Conservation (phyloP, 2,329 filamentous ascomycete genomes). For the Cladosporium austrohemisphaericum region DNA sequence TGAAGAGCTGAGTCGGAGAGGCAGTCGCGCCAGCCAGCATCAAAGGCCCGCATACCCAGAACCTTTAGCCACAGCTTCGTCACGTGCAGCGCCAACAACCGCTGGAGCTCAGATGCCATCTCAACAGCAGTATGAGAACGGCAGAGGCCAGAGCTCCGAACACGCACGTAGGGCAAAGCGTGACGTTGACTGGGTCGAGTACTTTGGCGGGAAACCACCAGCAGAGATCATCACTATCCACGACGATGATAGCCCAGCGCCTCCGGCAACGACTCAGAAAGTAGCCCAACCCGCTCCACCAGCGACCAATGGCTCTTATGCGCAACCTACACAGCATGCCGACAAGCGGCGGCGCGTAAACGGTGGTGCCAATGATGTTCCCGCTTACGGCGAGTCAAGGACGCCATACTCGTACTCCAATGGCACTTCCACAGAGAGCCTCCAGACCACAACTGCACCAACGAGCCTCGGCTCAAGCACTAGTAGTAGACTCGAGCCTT, state of each 20-base stretch:
- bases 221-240: conserved; percentile 53
- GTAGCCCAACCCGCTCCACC: conserved; percentile 3
- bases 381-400: conserved; percentile 45
- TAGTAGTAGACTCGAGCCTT: conserved; percentile 61
- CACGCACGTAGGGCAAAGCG: conserved; percentile 22
- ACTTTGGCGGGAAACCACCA: conserved; percentile 38
- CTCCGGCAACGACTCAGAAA: conserved; percentile 20
- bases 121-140: conserved; percentile 1
- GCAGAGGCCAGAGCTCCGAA: conserved; percentile 15
- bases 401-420: conserved; percentile 68
- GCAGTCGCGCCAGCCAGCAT: conserved; percentile 26
- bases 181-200: conserved; percentile 36
- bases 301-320: conserved; percentile 14
- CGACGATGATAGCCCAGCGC: conserved; percentile 41
- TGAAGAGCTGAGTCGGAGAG: conserved; percentile 29
- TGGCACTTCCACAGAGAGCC: conserved; percentile 51
- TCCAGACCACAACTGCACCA: conserved; percentile 70
- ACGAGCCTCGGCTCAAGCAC: conserved; percentile 75
- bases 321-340: conserved; percentile 47
- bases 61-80: not conserved
- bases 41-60: conserved; percentile 16
- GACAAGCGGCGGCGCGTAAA: conserved; percentile 73
- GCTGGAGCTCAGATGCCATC: conserved; percentile 7
- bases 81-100: conserved; percentile 15
- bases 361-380: conserved; percentile 24